Evolutionary conservation across 306 rosid genomes (phyloP), one percentile per base, ranked within the genome.

Genomic region (Bauhinia variegata): DNA sequence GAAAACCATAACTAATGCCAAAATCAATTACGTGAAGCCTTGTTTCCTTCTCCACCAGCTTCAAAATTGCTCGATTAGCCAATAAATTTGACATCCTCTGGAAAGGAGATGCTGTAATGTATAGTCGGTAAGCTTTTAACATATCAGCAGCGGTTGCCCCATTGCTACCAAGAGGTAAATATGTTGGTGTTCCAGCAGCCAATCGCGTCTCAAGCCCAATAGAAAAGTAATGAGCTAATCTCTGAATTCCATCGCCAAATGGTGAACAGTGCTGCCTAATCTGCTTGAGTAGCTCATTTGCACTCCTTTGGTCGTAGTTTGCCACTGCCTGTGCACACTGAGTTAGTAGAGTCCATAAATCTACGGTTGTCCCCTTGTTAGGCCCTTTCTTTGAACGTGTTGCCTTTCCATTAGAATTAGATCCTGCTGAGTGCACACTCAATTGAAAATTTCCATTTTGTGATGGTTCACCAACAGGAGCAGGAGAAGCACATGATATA

Each of bases 301-400:
- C 80, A 47, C 73, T 83, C 72, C 78, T 84, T 46, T 60, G 89
- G 63, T 90, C 95, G 46, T 84, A 76, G 79, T 46, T 74, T 23
- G 83, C 82, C 60, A 86, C 92, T 1, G 95, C 82, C 31, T 85
- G 86, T n/a, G 97, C 95, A 75, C 97, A 87, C 17, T 76, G 92
- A 53, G 78, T 84, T 47, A 90, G 83, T 12, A 87, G 78, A 16
- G 85, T 66, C 88, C 86, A 78, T n/a, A 90, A 79, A 74, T 87
- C 92, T 28, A 84, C 85, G 4, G 72, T 4, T 48, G 70, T 6
- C 47, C 23, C 75, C 4, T 54, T 44, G 18, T 54, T 66, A 33
- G 15, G 41, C 46, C 54, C 69, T 71, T 74, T 84, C 81, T 84
- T 84, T n/a, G 79, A 54, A 47, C 75, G 60, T 1, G 52, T 19